These are phyloP conservation scores for Carex sylvatica DNA, from an alignment of 202 grass and related monocot species.

Conservation along the genomic window DNA sequence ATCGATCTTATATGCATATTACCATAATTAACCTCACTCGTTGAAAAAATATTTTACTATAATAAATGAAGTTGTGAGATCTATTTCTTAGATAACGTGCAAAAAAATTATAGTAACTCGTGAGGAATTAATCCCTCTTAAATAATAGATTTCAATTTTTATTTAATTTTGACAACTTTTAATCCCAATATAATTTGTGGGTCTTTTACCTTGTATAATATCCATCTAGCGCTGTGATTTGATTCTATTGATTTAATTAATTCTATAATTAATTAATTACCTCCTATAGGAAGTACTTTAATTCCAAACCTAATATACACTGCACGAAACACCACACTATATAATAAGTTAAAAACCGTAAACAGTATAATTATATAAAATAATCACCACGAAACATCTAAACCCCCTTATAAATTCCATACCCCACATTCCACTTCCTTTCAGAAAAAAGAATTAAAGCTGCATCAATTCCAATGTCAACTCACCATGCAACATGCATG, in stretches of 20 bases:
- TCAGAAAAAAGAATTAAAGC: constrained; percentile 18
- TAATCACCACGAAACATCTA: constrained; percentile 15
- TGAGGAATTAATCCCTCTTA: background rate
- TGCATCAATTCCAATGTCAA: constrained; percentile 29
- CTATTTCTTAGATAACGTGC: background rate
- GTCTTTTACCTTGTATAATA: background rate
- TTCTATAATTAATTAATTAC: background rate
- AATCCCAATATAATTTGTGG: background rate
- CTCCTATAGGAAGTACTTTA: background rate
- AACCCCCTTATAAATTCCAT: constrained; percentile 37
- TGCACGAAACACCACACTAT: background rate
- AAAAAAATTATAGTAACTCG: background rate
- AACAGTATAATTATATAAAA: background rate
- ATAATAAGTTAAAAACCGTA: background rate
- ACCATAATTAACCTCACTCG: no score
- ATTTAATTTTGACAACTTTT: background rate
- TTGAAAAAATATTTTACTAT: no score
- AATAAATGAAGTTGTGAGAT: background rate
- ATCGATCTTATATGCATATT: no score
- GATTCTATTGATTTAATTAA: background rate
- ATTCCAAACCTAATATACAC: background rate
- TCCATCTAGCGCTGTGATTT: background rate
- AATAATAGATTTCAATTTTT: background rate
- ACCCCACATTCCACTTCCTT: constrained; percentile 25
- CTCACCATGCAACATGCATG: constrained; percentile 29